Evolutionary conservation across 805 yeast species (phyloP).

Genomic region (Groenewaldozyma salmanticensis): DNA sequence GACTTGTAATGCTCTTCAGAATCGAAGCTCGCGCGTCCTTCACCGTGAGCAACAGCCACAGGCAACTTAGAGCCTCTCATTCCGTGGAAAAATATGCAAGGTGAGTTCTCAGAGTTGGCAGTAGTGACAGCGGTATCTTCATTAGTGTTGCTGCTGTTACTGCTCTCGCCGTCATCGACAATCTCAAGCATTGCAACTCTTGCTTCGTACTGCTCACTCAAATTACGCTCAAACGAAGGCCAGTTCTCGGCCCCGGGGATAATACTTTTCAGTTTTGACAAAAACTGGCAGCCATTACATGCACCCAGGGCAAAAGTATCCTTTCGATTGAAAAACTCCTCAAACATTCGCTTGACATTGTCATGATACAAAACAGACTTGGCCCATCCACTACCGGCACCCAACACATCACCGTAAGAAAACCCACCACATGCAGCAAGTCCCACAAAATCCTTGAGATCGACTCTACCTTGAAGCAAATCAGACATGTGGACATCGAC

Average conservation of each 20-base stretch:
- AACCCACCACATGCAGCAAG: conserved; percentile 98
- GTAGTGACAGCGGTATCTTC: conserved; percentile 5
- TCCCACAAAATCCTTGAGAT: conserved; percentile 76
- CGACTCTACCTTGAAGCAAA: conserved; percentile 59
- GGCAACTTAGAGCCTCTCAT: conserved; percentile 94
- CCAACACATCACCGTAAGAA: conserved; percentile 96
- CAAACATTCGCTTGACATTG: conserved; percentile 64
- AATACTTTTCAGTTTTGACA: conserved; percentile 72
- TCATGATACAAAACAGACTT: conserved; percentile 84
- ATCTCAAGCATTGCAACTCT: conserved; percentile 86
- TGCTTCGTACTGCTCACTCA: conserved; percentile 92
- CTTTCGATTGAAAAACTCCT: conserved; percentile 70
- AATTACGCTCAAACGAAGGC: conserved; percentile 91
- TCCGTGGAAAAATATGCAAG: conserved; percentile 66
- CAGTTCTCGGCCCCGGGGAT: conserved; percentile 93
- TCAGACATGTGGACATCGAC: conserved; percentile 97
- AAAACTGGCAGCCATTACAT: conserved; percentile 97
- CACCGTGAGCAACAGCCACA: conserved; percentile 98
- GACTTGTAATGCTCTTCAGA: conserved; percentile 34
- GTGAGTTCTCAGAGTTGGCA: conserved; percentile 29
- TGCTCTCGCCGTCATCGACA: conserved; percentile 43
- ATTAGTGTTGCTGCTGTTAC: conserved; percentile 27
- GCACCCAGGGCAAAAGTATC: conserved; percentile 98
- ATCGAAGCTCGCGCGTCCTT: conserved; percentile 79
- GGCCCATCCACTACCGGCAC: conserved; percentile 99